phyloP scores from a whole-genome alignment of 2,329 filamentous ascomycete genomes.

The Penicillium sp. region DNA sequence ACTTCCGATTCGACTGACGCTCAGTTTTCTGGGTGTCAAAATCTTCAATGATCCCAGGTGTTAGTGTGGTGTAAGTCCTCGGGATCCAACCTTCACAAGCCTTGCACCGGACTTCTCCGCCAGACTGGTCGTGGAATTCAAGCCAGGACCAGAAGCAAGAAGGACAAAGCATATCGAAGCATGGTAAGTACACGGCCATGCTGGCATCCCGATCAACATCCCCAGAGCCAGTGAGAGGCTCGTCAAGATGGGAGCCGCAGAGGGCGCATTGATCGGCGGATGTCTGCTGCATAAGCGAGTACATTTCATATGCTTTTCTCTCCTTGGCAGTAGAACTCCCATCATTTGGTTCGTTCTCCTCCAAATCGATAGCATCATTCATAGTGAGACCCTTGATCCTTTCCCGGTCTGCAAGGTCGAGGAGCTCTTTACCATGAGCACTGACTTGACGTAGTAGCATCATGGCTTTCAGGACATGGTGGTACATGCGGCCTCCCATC shows the following conservation, averaged over 20 bases:
- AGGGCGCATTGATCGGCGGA: conserved; percentile 70
- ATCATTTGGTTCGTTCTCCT: conserved; percentile 66
- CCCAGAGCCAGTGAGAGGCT: conserved; percentile 54
- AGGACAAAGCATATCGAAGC: conserved; percentile 81
- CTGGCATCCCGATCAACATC: conserved; percentile 51
- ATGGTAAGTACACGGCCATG: conserved; percentile 75
- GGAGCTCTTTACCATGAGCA: conserved; percentile 87
- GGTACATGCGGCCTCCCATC: conserved; percentile 83
- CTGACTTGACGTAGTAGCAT: conserved; percentile 85
- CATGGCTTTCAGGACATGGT: conserved; percentile 89
- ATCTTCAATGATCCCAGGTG: conserved; percentile 54
- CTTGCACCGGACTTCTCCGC: conserved; percentile 58
- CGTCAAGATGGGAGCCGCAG: conserved; percentile 65
- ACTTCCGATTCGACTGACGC: conserved; percentile 53
- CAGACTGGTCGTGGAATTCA: conserved; percentile 45
- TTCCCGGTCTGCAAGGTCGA: conserved; percentile 79
- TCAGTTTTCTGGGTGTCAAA: conserved; percentile 58
- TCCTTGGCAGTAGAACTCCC: conserved; percentile 56
- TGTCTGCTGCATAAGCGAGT: conserved; percentile 79
- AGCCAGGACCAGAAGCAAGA: conserved; percentile 66
- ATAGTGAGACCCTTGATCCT: conserved; percentile 77
- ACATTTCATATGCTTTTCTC: conserved; percentile 79
- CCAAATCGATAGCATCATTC: conserved; percentile 83
- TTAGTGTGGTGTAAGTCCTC: conserved; percentile 67
- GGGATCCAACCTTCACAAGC: conserved; percentile 66